Evolutionary conservation across 148 eudicot species (phyloP).

Genomic region (Vaccinium myrtillus): DNA sequence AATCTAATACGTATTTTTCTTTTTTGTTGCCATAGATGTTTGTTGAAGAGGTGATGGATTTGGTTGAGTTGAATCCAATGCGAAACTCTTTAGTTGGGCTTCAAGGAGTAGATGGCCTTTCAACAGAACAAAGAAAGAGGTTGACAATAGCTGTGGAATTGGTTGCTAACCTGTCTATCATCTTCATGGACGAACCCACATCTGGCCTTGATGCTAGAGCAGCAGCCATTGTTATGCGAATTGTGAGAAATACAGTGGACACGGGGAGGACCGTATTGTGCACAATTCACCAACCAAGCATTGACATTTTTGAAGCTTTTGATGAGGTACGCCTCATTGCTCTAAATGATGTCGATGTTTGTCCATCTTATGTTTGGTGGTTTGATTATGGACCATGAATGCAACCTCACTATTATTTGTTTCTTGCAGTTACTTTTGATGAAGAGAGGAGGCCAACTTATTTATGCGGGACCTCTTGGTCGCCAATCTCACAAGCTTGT

Average conservation of each 20-base stretch:
- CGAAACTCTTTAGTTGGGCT: conserved; percentile 66
- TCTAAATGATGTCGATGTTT: not conserved
- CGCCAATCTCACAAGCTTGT: conserved; percentile 49
- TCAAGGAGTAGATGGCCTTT: conserved; percentile 69
- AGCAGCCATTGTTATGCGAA: conserved; percentile 93
- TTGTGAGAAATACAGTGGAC: conserved; percentile 78
- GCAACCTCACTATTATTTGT: not conserved
- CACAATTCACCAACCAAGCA: conserved; percentile 91
- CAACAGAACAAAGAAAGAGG: conserved; percentile 81
- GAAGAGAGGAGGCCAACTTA: conserved; percentile 77
- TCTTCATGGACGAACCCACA: conserved; percentile 95
- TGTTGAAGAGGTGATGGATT: conserved; percentile 60
- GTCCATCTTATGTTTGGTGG: not conserved
- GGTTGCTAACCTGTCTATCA: conserved; percentile 83
- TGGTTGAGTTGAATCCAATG: conserved; percentile 60
- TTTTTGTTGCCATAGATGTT: conserved; percentile 39
- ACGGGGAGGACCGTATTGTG: conserved; percentile 89
- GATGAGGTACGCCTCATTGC: conserved; percentile 53
- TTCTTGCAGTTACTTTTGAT: conserved; percentile 60
- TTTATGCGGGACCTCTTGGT: conserved; percentile 71
- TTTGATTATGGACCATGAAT: not conserved
- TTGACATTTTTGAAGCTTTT: conserved; percentile 84
- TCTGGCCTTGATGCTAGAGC: conserved; percentile 97
- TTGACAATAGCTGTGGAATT: conserved; percentile 77
- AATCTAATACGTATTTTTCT: not conserved